Conservation (phyloP, 2,329 filamentous ascomycete species). For the Neurospora sp. region DNA sequence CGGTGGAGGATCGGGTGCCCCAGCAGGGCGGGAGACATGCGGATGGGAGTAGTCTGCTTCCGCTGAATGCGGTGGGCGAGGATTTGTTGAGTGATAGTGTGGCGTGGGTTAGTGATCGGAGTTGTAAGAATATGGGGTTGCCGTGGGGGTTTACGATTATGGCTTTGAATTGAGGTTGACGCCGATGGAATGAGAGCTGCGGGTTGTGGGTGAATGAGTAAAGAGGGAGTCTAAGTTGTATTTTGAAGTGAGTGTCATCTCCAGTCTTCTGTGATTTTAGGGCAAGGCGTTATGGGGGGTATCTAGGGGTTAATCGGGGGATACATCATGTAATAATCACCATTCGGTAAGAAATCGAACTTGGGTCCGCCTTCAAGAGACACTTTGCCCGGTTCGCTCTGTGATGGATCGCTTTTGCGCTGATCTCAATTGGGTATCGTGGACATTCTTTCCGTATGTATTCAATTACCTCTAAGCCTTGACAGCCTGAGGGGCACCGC, state of each 20-base stretch:
- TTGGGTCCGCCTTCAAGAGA: not conserved
- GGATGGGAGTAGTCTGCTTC: not conserved
- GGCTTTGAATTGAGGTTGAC: conserved; percentile 19
- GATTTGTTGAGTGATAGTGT: conserved; percentile 19
- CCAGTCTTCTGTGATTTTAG: conserved; percentile 5
- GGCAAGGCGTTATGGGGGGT: conserved; percentile 12
- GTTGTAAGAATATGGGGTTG: conserved; percentile 26
- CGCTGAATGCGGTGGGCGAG: conserved; percentile 14
- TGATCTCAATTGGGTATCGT: not conserved
- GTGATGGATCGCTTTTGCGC: not conserved
- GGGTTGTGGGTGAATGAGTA: not conserved
- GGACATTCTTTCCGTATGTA: not conserved
- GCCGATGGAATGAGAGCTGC: not conserved
- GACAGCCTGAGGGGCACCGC: conserved; percentile 17
- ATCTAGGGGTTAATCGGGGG: not conserved
- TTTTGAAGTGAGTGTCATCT: not conserved
- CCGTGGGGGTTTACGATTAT: conserved; percentile 29
- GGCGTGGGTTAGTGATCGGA: conserved; percentile 21
- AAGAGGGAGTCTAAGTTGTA: not conserved
- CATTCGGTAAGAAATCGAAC: not conserved
- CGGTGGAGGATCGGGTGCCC: conserved; percentile 16
- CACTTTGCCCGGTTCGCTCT: not conserved
- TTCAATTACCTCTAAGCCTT: conserved; percentile 15
- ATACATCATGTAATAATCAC: not conserved
- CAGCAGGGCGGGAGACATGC: conserved; percentile 9